Conservation (phyloP, 2,329 filamentous ascomycete species). For the Apiospora marii region DNA sequence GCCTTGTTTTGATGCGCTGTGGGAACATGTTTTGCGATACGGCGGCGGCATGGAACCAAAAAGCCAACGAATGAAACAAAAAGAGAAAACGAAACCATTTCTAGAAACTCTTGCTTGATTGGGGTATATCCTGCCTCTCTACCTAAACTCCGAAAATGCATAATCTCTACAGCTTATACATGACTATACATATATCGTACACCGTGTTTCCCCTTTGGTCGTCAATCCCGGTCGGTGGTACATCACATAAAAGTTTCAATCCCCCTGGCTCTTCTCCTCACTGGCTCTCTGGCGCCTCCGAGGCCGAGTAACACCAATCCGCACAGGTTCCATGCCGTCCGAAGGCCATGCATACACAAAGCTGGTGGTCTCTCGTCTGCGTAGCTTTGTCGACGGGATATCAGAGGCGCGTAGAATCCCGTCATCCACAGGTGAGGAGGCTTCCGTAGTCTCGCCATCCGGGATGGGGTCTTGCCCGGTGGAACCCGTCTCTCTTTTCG, state of each 20-base stretch:
- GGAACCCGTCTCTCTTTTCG: background rate
- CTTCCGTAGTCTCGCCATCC: background rate
- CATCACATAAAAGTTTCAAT: background rate
- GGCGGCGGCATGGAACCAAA: background rate
- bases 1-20: background rate
- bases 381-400: background rate
- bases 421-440: background rate
- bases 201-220: background rate
- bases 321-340: background rate
- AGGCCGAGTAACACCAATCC: background rate
- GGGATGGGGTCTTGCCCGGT: background rate
- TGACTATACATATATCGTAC: conserved; percentile 6
- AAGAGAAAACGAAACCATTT: background rate
- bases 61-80: background rate
- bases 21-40: background rate
- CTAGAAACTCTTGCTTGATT: background rate
- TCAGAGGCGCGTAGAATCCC: background rate
- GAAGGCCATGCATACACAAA: conserved; percentile 26
- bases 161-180: background rate
- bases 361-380: background rate
- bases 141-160: background rate
- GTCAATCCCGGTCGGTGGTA: background rate
- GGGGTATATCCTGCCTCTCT: conserved; percentile 18
- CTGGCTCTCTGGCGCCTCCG: background rate
- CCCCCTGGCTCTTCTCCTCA: background rate